These are phyloP conservation scores for Citrullus mucosospermus DNA, from an alignment of 306 rosid species.

Conservation along the genomic window DNA sequence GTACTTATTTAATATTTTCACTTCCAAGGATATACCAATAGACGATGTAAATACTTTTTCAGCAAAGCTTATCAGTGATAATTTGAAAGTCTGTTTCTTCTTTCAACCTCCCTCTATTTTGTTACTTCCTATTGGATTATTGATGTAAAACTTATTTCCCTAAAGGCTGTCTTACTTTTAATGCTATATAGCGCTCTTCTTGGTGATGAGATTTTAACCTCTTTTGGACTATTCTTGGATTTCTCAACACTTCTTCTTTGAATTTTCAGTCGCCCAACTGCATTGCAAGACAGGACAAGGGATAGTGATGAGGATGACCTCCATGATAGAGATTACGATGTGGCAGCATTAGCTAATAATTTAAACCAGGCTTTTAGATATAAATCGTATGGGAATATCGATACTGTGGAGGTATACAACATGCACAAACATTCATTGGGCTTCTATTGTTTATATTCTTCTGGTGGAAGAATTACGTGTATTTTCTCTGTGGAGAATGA, in stretches of 20 bases:
- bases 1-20: neutral
- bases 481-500: neutral
- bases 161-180: neutral
- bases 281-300: constrained; percentile 91
- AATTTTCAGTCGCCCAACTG: constrained; percentile 76
- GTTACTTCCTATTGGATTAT: neutral
- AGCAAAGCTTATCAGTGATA: neutral
- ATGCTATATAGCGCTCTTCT: neutral
- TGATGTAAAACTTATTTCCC: neutral
- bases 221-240: neutral
- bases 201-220: neutral
- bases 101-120: neutral
- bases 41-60: neutral
- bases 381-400: constrained; percentile 88
- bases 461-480: neutral
- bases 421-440: neutral
- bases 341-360: constrained; percentile 85
- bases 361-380: constrained; percentile 88
- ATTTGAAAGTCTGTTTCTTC: neutral
- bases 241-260: constrained; percentile 6
- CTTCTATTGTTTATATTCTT: neutral
- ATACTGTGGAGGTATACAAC: constrained; percentile 70
- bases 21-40: neutral
- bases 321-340: constrained; percentile 86
- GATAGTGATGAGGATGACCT: constrained; percentile 93